These are phyloP conservation scores for Tardiomyces depauwii DNA, from an alignment of 1,139 yeast species.

Conservation along the genomic window DNA sequence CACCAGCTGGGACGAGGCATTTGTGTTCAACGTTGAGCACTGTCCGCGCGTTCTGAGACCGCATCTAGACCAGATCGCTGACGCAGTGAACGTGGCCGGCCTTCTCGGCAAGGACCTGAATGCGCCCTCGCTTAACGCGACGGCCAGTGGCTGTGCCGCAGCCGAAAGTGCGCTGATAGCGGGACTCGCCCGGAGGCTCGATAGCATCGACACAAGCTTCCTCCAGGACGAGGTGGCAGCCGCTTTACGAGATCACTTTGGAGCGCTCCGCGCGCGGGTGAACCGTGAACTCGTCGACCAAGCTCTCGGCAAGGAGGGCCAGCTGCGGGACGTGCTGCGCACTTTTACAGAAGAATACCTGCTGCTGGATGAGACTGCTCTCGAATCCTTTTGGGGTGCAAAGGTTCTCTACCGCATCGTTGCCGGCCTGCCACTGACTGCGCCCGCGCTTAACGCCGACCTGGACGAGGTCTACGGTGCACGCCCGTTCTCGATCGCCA, in stretches of 20 bases:
- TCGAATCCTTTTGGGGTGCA: background rate
- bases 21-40: background rate
- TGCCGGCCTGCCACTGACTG: background rate
- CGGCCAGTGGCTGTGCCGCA: too few relatives aligned
- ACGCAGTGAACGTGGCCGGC: background rate
- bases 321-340: background rate
- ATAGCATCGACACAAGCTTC: background rate
- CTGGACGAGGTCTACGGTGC: background rate
- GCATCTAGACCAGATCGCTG: background rate
- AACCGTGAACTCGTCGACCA: background rate
- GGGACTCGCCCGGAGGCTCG: background rate
- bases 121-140: too few relatives aligned
- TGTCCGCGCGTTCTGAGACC: background rate
- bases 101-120: background rate
- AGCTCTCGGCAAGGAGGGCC: background rate
- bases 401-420: background rate
- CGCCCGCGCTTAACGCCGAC: background rate
- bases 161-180: background rate
- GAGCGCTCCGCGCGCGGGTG: background rate
- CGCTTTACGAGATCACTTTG: background rate
- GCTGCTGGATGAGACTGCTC: background rate
- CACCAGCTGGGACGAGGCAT: background rate
- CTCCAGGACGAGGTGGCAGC: background rate
- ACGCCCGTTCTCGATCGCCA: background rate
- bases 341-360: background rate